A percentile compares a stretch with the other conserved stretches of the same genome.
Evolutionary conservation across 108 stramenopile species (phyloP).

Genomic region (Cylindrotheca closterium): DNA sequence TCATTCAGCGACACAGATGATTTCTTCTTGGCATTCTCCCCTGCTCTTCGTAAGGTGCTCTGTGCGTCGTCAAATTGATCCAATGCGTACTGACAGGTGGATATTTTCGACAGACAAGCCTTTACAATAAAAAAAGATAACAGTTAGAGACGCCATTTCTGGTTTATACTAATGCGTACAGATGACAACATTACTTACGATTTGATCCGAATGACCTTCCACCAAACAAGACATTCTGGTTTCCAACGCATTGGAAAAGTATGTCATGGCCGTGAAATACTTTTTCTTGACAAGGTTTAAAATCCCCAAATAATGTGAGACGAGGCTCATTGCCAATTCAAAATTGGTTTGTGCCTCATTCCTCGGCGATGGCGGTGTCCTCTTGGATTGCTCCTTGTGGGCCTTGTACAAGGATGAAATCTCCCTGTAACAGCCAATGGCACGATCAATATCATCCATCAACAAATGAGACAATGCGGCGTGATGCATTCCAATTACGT

Average conservation of each 20-base stretch:
- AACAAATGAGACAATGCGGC: conserved; percentile 35
- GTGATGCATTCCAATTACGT: conserved; percentile 21
- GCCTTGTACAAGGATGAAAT: conserved; percentile 40
- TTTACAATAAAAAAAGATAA: conserved; percentile 8
- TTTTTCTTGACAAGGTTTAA: conserved; percentile 41
- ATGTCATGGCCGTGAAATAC: conserved; percentile 36
- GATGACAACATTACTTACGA: too few species aligned
- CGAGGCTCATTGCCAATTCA: conserved; percentile 27
- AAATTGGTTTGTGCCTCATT: conserved; percentile 2
- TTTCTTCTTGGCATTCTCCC: conserved; percentile 17
- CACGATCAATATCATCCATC: conserved; percentile 46
- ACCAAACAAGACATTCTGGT: conserved; percentile 30
- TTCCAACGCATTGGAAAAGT: conserved; percentile 33
- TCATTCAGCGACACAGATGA: conserved; percentile 22
- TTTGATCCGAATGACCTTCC: conserved; percentile 31
- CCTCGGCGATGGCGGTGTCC: too few species aligned
- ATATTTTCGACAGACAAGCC: conserved; percentile 36
- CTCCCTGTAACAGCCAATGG: conserved; percentile 41
- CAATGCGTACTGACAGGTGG: conserved; percentile 44
- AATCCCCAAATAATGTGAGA: conserved; percentile 43
- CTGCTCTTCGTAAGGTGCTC: conserved; percentile 25
- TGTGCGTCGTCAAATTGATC: conserved; percentile 35
- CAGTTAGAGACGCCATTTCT: not conserved
- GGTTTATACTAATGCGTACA: too few species aligned
- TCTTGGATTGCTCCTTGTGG: conserved; percentile 34